Conservation (phyloP, 306 rosid genomes). For the Sechiopsis laciniata region DNA sequence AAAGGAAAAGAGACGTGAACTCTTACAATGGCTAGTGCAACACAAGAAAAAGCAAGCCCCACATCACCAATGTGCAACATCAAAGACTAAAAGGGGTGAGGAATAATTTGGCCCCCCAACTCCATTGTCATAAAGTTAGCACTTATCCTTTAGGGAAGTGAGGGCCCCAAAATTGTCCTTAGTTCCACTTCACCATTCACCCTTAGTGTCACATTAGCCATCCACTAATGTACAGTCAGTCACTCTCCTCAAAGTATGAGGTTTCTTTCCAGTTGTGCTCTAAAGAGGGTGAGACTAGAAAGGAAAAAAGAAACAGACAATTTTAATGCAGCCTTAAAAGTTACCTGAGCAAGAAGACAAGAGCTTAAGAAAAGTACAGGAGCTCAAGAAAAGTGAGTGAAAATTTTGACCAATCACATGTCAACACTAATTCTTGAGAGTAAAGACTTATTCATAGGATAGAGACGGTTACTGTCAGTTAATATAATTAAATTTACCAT, state of each 20-base stretch:
- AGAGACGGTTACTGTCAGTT: neutral
- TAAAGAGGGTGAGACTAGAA: conserved; percentile 12
- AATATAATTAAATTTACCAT: no score
- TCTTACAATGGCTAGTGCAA: no score
- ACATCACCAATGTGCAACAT: neutral
- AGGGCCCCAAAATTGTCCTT: conserved; percentile 14
- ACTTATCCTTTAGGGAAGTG: conserved; percentile 6
- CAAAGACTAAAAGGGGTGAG: neutral
- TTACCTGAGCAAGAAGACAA: neutral
- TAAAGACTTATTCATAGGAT: neutral
- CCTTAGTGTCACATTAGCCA: neutral
- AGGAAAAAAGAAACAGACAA: neutral
- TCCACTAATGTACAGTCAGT: conserved; percentile 17
- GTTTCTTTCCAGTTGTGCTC: conserved; percentile 19
- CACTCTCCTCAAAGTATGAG: neutral
- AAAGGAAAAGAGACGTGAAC: no score
- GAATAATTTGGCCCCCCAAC: conserved; percentile 13
- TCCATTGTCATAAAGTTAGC: conserved; percentile 1
- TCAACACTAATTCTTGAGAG: neutral
- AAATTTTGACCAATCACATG: neutral
- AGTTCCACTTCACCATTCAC: conserved; percentile 1
- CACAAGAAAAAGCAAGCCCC: neutral
- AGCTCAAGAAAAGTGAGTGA: neutral
- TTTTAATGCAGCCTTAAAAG: neutral
- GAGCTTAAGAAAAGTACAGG: neutral